Conservation (phyloP, 495 filamentous ascomycete genomes). For the Podospora pseudocomata region DNA sequence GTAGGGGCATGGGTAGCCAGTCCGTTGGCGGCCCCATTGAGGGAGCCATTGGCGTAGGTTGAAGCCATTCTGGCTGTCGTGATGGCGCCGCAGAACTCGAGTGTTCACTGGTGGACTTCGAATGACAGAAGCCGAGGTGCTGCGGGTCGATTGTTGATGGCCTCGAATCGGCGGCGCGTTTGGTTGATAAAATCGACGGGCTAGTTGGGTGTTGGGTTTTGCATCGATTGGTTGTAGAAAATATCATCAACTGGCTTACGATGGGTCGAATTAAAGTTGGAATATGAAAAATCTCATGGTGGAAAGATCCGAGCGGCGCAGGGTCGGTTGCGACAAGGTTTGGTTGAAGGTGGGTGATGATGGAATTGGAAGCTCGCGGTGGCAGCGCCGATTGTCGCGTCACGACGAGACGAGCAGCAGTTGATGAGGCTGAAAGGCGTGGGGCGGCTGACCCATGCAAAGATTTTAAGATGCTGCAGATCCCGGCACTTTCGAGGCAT, state of each 20-base stretch:
- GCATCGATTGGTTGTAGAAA: background rate
- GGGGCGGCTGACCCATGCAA: slow-evolving; percentile 4
- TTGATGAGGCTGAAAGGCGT: slow-evolving; percentile 16
- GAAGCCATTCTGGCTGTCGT: slow-evolving; percentile 27
- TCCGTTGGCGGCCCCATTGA: slow-evolving; percentile 26
- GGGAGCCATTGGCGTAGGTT: slow-evolving; percentile 23
- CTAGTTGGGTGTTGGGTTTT: background rate
- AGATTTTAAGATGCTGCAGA: slow-evolving; percentile 5
- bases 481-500: background rate
- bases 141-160: background rate
- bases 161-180: background rate
- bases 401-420: background rate
- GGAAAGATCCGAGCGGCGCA: background rate
- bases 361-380: background rate
- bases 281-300: background rate
- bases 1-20: slow-evolving; percentile 27
- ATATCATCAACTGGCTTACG: background rate
- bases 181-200: background rate
- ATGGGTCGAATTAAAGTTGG: background rate
- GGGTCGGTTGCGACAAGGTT: background rate
- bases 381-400: background rate
- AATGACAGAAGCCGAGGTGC: background rate
- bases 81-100: background rate
- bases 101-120: background rate
- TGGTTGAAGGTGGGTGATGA: background rate